Evolutionary conservation across 805 yeast genomes (phyloP).

Genomic region (Ogataea methanolica): DNA sequence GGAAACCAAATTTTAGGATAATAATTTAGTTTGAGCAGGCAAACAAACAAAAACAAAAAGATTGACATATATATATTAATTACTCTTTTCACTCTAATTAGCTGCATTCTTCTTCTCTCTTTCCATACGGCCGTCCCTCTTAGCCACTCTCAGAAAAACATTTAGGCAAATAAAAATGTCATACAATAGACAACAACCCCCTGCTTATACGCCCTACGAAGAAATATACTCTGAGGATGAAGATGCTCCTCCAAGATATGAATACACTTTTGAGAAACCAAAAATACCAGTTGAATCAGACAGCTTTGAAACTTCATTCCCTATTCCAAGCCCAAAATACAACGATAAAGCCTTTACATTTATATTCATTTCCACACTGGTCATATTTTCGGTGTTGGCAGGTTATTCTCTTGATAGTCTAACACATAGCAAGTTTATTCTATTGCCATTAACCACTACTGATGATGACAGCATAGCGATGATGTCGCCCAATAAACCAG

Average conservation of each 20-base stretch:
- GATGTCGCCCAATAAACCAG: neutral
- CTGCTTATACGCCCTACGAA: constrained; percentile 14
- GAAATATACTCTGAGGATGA: constrained; percentile 15
- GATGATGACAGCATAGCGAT: constrained; percentile 3
- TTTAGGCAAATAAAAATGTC: neutral
- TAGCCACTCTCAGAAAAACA: neutral
- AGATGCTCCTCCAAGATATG: constrained; percentile 24
- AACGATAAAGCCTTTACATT: constrained; percentile 72
- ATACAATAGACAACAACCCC: constrained; percentile 9
- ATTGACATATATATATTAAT: too few species aligned
- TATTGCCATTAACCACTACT: neutral
- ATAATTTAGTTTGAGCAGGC: too few species aligned
- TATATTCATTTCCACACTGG: constrained; percentile 32
- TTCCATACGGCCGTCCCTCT: too few species aligned
- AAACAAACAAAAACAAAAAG: too few species aligned
- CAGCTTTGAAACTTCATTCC: constrained; percentile 65
- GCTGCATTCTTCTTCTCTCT: too few species aligned
- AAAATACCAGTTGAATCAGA: constrained; percentile 26
- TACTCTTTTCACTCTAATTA: too few species aligned
- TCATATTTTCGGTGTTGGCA: constrained; percentile 10
- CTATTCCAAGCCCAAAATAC: constrained; percentile 54
- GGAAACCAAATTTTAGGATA: too few species aligned
- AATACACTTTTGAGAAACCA: constrained; percentile 29
- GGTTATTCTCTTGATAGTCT: constrained; percentile 10
- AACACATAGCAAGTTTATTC: constrained; percentile 5